phyloP scores from a whole-genome alignment of 371 early-diverging fungal species.

The Lichtheimia hyalospora region DNA sequence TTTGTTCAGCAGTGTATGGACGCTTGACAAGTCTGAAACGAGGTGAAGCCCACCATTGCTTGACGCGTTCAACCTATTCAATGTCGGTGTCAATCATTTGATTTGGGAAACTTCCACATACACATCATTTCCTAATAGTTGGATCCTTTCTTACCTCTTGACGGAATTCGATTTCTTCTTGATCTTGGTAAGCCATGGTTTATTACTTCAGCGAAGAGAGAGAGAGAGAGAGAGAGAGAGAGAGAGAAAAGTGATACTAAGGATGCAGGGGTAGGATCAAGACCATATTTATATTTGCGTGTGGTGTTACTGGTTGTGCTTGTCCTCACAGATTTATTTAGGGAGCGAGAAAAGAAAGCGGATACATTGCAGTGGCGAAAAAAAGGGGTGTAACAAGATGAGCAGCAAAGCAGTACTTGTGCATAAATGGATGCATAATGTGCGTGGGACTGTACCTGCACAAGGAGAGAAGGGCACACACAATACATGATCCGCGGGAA shows the following conservation, averaged over 20 bases:
- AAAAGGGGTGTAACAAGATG: background rate
- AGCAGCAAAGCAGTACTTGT: conserved; percentile 5
- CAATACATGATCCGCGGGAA: no score
- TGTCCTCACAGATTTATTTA: background rate
- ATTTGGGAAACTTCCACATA: background rate
- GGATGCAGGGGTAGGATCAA: background rate
- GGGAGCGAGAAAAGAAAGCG: background rate
- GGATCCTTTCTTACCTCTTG: conserved; percentile 39
- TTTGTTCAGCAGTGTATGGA: conserved; percentile 90
- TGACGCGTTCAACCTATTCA: conserved; percentile 65
- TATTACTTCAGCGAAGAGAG: conserved; percentile 1
- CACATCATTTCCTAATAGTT: no score
- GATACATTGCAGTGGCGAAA: background rate
- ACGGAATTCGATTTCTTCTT: conserved; percentile 20
- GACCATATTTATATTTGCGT: background rate
- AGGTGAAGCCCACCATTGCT: conserved; percentile 88
- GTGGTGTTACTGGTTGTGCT: background rate
- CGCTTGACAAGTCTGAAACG: conserved; percentile 87
- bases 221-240: background rate
- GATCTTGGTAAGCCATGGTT: conserved; percentile 14
- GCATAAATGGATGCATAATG: conserved; percentile 8
- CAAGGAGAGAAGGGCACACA: no score
- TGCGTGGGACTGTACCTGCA: no score
- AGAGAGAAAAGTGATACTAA: conserved; percentile 2
- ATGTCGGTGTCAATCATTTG: background rate